Base-by-base conservation (phyloP, 2,329 filamentous ascomycete species). In the Ustulina deusta region DNA sequence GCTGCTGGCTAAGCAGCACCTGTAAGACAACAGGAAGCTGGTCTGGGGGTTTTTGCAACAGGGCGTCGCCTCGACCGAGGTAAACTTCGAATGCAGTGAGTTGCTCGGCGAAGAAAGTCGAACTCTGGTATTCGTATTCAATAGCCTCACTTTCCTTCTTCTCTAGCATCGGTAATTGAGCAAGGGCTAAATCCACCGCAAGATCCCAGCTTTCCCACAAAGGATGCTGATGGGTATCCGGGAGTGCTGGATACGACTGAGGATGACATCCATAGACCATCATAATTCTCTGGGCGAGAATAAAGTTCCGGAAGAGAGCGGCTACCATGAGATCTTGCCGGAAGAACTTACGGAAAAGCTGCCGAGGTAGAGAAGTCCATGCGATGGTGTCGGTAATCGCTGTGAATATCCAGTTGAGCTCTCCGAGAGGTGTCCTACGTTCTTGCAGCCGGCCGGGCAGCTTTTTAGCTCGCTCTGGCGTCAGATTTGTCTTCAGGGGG, bases 381-480 rank as follows among this genome's bases (percentile, higher is more conserved):
- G 96, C 96, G 75, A 99, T 99, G 1, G 95, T 98, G 78, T 99
- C 96, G 0, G 96, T 99, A 72, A 99, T 98, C 62, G 96, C 96
- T 0, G 96, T 99, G 77, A 99, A 98, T 40, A 99, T 99, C 96
- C 96, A 99, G 77, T 99, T 99, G 15, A 99, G 84, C 81, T 99
- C 96, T 69, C 96, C 96, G 38, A 99, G 86, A 9, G 96, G 96
- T 57, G 96, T 98, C 76, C 96, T 87, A 68, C 96, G 88, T 80
- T 99, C 96, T 77, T 97, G 95, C 48, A 98, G 87, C 69, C 94
- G 90, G 38, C 96, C 96, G 2, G 95, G 94, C 20, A 99, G 91
- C 75, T 93, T 93, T 79, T 93, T 92, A 48, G 95, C 94, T 73
- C 95, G 89, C 68, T 96, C 93, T 3, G 95, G 88, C 1, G 89